A percentile compares a stretch with the other conserved stretches of the same genome.
These are phyloP conservation scores for Blastobotrys chiropterorum DNA, from an alignment of 805 yeast species.

Conservation along the genomic window DNA sequence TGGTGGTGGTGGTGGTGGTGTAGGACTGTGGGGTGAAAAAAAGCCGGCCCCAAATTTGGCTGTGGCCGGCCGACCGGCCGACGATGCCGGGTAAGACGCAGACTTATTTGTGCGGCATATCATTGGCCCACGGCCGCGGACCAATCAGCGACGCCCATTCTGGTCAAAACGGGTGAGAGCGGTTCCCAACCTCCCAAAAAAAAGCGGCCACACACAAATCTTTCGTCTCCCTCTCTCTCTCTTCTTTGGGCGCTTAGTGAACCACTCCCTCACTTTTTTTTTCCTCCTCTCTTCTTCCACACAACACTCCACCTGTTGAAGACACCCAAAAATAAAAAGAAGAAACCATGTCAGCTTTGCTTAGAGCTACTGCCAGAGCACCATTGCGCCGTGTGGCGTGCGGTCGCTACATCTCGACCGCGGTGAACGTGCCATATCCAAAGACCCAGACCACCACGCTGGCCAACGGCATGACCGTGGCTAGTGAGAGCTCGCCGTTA, in stretches of 20 bases:
- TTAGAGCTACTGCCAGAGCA: conserved; percentile 6
- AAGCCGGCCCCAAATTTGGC: too few species aligned
- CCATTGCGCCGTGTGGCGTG: background rate
- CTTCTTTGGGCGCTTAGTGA: background rate
- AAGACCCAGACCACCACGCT: conserved; percentile 63
- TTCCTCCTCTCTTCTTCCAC: background rate
- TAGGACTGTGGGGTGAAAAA: background rate
- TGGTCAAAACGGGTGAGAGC: background rate
- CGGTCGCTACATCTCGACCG: conserved; percentile 1
- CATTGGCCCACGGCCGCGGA: background rate
- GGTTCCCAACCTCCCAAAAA: background rate
- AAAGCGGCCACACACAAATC: too few species aligned
- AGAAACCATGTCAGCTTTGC: conserved; percentile 5
- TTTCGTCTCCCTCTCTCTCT: background rate
- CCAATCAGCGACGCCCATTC: background rate
- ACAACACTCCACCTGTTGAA: background rate
- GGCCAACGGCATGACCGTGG: conserved; percentile 91
- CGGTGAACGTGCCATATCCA: conserved; percentile 27
- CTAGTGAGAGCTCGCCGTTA: conserved; percentile 80
- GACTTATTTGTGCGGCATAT: background rate
- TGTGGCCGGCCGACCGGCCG: too few species aligned
- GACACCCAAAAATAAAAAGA: too few species aligned
- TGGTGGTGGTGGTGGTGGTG: too few species aligned
- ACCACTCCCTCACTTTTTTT: background rate
- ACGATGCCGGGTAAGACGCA: background rate